phyloP scores from a whole-genome alignment of 306 rosid genomes.

The Begonia loranthoides region DNA sequence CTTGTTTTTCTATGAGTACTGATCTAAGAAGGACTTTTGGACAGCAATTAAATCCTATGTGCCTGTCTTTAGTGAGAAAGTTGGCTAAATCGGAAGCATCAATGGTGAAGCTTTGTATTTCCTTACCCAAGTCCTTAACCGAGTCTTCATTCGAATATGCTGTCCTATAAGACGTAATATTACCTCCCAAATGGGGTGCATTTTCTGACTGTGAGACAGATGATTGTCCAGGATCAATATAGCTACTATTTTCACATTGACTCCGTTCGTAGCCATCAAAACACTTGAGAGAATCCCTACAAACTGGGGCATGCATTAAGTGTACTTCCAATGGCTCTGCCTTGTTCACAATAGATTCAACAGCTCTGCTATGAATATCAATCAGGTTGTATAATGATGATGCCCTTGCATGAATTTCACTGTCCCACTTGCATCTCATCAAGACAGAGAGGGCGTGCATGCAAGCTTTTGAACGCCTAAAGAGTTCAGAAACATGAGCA shows the following conservation, averaged over 20 bases:
- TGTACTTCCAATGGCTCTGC: slow-evolving; percentile 90
- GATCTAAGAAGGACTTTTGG: slow-evolving; percentile 74
- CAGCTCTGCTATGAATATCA: slow-evolving; percentile 85
- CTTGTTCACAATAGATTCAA: slow-evolving; percentile 77
- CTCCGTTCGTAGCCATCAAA: slow-evolving; percentile 31
- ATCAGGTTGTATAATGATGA: slow-evolving; percentile 84
- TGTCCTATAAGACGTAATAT: slow-evolving; percentile 21
- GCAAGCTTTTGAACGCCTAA: slow-evolving; percentile 92
- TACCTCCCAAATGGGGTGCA: slow-evolving; percentile 28
- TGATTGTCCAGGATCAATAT: slow-evolving; percentile 38
- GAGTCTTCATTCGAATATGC: slow-evolving; percentile 39
- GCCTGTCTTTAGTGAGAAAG: slow-evolving; percentile 88
- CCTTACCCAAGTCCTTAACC: slow-evolving; percentile 41
- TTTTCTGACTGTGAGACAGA: slow-evolving; percentile 20
- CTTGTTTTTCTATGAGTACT: slow-evolving; percentile 72
- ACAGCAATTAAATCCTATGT: slow-evolving; percentile 73
- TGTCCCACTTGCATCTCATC: slow-evolving; percentile 89
- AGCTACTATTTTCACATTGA: slow-evolving; percentile 29
- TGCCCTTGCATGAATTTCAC: slow-evolving; percentile 73
- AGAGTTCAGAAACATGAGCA: slow-evolving; percentile 89
- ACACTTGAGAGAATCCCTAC: slow-evolving; percentile 39
- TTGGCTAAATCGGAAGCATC: slow-evolving; percentile 95
- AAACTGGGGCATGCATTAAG: slow-evolving; percentile 38
- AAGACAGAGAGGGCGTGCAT: slow-evolving; percentile 86
- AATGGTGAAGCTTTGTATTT: slow-evolving; percentile 44